Percentiles rank a stretch among this genome's conserved stretches.
Evolutionary conservation across 2,329 filamentous ascomycete species (phyloP).

Genomic region (Emergomyces africanus): DNA sequence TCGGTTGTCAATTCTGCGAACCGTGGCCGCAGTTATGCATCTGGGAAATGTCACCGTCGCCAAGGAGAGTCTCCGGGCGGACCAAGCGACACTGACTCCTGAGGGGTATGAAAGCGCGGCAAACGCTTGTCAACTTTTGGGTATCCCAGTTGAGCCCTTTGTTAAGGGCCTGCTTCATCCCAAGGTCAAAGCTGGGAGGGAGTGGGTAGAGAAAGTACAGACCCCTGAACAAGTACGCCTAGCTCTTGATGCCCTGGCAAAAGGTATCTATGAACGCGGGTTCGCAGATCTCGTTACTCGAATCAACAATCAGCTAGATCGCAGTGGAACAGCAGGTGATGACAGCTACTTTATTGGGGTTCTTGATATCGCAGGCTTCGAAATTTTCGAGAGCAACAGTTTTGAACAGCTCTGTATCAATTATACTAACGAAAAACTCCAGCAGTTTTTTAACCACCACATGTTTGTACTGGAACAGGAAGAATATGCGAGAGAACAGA

Average conservation of each 20-base stretch:
- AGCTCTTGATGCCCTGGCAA: constrained; percentile 78
- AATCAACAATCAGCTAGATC: constrained; percentile 85
- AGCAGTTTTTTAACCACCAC: constrained; percentile 99
- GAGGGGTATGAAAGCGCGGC: constrained; percentile 64
- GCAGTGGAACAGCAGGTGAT: constrained; percentile 67
- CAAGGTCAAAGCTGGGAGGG: constrained; percentile 83
- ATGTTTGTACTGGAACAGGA: constrained; percentile 99
- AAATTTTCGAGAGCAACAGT: constrained; percentile 97
- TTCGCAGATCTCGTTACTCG: constrained; percentile 86
- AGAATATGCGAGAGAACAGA: constrained; percentile 93
- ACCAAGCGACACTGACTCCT: constrained; percentile 71
- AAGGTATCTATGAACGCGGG: constrained; percentile 93
- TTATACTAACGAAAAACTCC: constrained; percentile 97
- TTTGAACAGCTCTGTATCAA: constrained; percentile 99
- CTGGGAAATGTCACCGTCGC: constrained; percentile 82
- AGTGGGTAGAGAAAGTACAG: constrained; percentile 98
- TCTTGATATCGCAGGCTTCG: constrained; percentile 96
- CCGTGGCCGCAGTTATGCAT: constrained; percentile 82
- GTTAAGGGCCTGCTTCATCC: constrained; percentile 82
- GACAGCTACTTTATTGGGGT: constrained; percentile 96
- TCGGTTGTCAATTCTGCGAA: constrained; percentile 69
- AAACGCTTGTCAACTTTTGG: constrained; percentile 70
- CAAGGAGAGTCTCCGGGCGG: constrained; percentile 80
- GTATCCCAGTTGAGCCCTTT: constrained; percentile 74
- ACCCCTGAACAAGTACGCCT: constrained; percentile 92